Evolutionary conservation across 1,284 basidiomycete species (phyloP), one percentile per base, ranked within the genome.

Genomic region (Apiotrichum veenhuisii): DNA sequence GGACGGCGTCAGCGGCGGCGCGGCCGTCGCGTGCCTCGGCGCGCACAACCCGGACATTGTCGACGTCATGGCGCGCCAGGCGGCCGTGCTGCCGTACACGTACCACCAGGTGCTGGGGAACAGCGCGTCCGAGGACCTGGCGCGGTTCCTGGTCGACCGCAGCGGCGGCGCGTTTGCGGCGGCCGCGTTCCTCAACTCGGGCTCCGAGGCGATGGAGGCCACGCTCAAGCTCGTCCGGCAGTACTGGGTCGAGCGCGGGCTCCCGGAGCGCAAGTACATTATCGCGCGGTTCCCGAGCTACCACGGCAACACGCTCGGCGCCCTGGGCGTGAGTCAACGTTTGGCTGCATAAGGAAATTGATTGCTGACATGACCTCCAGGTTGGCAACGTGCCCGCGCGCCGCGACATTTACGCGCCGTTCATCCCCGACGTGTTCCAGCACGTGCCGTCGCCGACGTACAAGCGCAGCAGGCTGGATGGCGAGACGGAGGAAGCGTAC

Each of bases 11-110:
- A 60, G 58, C 22, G 91, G 90, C 44, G 90, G 90, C 30, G 89
- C 89, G 15, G 89, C 91, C 14, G 90, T 93, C 38, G 75, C 84
- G 9, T 90, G 87, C 70, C 73, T 93, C 38, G 91, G 91, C 1
- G 84, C 84, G 61, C 83, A 82, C 15, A 85, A 92, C 72, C 85
- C 84, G 5, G 82, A 81, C 30, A 58, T 72, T 44, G 58, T 69
- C n/a, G 40, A 55, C n/a, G 59, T 59, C 20, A 62, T 71, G 54
- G 43, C 57, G 9, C 38, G 57, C 17, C 69, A 71, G 50, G 63
- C 61, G 0, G 40, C 52, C n/a, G 44, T 56, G 27, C 61, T 71
- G 58, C 60, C 62, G 17, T 70, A 64, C 57, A 58, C 64, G 11
- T 72, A 70, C 57, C 65, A 68, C 43, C 59, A 62, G 49, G 41